Evolutionary conservation across 2,329 filamentous ascomycete species (phyloP).

Genomic region (Ophiocordyceps camponoti-saundersi): DNA sequence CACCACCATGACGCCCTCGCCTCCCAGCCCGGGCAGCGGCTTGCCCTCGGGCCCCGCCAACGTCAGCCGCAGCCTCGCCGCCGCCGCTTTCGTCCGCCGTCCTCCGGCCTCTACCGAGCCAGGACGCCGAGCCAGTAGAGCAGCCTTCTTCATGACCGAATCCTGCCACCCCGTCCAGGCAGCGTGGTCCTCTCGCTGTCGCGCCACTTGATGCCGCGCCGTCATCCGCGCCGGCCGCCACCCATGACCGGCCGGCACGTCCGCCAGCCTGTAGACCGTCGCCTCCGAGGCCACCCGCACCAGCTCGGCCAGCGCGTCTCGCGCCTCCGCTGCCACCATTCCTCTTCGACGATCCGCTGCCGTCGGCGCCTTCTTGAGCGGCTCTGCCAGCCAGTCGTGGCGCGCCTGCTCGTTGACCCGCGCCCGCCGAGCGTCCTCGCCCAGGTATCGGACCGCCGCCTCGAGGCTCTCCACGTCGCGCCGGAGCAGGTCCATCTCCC

Average conservation of each 20-base stretch:
- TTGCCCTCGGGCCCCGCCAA: slow-evolving; percentile 29
- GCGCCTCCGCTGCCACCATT: slow-evolving; percentile 41
- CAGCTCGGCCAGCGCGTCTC: slow-evolving; percentile 47
- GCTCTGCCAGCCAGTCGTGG: slow-evolving; percentile 44
- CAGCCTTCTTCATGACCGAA: slow-evolving; percentile 35
- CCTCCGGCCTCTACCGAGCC: slow-evolving; percentile 7
- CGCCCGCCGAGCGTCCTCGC: slow-evolving; percentile 48
- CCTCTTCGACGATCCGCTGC: slow-evolving; percentile 29
- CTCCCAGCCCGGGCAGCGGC: slow-evolving; percentile 16
- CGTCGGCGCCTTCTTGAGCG: slow-evolving; percentile 30
- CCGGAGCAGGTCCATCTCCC: slow-evolving; percentile 57
- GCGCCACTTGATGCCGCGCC: slow-evolving; percentile 48
- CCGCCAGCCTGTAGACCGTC: slow-evolving; percentile 40
- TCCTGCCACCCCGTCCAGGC: slow-evolving; percentile 42
- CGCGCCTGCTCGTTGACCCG: slow-evolving; percentile 37
- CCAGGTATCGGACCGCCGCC: slow-evolving; percentile 48
- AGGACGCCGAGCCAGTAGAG: slow-evolving; percentile 12
- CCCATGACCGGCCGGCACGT: slow-evolving; percentile 35
- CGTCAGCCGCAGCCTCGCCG: slow-evolving; percentile 26
- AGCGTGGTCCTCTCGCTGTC: slow-evolving; percentile 47
- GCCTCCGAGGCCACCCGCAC: slow-evolving; percentile 41
- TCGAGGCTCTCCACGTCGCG: slow-evolving; percentile 49
- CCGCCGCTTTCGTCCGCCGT: slow-evolving; percentile 23
- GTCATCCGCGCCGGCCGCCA: slow-evolving; percentile 51
- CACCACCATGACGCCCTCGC: slow-evolving; percentile 29